phyloP scores from a whole-genome alignment of 306 rosid species.

The Glycine latifolia region DNA sequence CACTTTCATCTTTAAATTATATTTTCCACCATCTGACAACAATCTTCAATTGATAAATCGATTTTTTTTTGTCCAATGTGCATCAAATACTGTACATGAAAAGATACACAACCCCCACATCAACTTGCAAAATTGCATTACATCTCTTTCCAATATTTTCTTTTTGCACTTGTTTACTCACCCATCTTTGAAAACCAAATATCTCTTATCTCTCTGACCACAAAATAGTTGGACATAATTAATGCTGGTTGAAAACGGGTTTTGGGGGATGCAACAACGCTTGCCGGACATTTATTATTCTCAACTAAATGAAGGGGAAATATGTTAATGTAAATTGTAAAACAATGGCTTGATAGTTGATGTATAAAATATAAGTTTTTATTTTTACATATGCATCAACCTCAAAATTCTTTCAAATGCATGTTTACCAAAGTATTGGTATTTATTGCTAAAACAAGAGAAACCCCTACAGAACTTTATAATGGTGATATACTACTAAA shows the following conservation, averaged over 20 bases:
- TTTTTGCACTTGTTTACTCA: not conserved
- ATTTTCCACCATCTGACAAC: conserved; percentile 6
- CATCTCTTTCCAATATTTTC: not conserved
- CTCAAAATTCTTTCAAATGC: too few species aligned
- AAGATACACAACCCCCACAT: conserved; percentile 22
- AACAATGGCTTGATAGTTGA: too few species aligned
- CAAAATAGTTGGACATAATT: not conserved
- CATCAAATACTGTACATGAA: not conserved
- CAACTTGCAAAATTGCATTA: conserved; percentile 44
- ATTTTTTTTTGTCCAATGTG: not conserved
- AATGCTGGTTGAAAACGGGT: not conserved
- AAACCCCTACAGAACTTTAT: too few species aligned
- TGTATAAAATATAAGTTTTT: too few species aligned
- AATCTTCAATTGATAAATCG: not conserved
- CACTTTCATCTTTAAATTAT: not conserved
- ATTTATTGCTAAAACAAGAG: too few species aligned
- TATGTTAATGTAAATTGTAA: too few species aligned
- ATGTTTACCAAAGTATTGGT: too few species aligned
- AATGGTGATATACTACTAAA: too few species aligned
- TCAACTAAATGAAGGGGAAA: not conserved
- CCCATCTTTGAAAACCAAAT: not conserved
- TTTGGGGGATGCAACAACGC: not conserved
- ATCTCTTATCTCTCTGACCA: conserved; percentile 21
- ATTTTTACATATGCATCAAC: too few species aligned
- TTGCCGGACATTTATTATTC: not conserved